Evolutionary conservation across 2,329 filamentous ascomycete genomes (phyloP).

Genomic region (Tolypocladium endophyticum): DNA sequence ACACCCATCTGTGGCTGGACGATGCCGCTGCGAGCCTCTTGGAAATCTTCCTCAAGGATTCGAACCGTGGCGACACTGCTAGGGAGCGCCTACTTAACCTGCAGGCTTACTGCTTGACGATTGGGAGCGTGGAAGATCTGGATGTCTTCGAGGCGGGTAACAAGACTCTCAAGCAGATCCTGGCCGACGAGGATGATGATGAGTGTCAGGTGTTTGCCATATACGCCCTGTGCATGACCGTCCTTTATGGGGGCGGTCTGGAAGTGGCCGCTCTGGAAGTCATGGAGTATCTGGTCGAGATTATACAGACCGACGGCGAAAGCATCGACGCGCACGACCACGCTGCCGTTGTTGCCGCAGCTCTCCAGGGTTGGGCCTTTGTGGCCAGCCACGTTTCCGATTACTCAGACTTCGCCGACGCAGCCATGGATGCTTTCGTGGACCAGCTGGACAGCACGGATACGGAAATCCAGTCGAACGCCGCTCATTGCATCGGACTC

Average conservation of each 20-base stretch:
- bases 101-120: slow-evolving; percentile 60
- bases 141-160: slow-evolving; percentile 20
- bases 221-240: slow-evolving; percentile 60
- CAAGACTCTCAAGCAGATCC: slow-evolving; percentile 21
- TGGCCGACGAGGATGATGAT: slow-evolving; percentile 48
- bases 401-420: slow-evolving; percentile 57
- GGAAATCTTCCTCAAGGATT: slow-evolving; percentile 59
- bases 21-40: slow-evolving; percentile 43
- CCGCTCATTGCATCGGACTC: slow-evolving; percentile 71
- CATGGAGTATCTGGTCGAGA: slow-evolving; percentile 66
- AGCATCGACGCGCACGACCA: slow-evolving; percentile 62
- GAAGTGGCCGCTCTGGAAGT: slow-evolving; percentile 58
- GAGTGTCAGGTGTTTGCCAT: slow-evolving; percentile 59
- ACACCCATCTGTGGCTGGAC: slow-evolving; percentile 36
- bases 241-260: slow-evolving; percentile 65
- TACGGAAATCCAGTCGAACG: slow-evolving; percentile 62
- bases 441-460: slow-evolving; percentile 75
- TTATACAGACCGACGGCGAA: slow-evolving; percentile 69
- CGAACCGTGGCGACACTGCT: slow-evolving; percentile 57
- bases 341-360: slow-evolving; percentile 59
- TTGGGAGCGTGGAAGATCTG: slow-evolving; percentile 54
- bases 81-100: slow-evolving; percentile 61
- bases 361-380: slow-evolving; percentile 70
- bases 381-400: slow-evolving; percentile 70
- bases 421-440: slow-evolving; percentile 68